phyloP scores from a whole-genome alignment of 1,139 yeast genomes.

The Debaryomyces sp. region DNA sequence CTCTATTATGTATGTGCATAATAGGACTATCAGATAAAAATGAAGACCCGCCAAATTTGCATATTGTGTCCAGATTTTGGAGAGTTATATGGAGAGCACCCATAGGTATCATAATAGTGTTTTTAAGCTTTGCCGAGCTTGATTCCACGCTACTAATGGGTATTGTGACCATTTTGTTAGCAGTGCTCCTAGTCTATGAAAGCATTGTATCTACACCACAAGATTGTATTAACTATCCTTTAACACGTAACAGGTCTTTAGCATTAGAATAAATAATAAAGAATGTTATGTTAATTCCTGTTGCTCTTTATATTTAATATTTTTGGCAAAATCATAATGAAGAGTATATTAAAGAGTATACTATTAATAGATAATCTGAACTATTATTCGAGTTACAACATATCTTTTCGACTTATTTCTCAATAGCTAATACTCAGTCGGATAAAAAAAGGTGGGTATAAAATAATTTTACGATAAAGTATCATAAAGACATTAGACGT shows the following conservation, averaged over 20 bases:
- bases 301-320: too few species aligned
- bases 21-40: slow-evolving; percentile 44
- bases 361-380: too few species aligned
- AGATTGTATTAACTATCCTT: slow-evolving; percentile 10
- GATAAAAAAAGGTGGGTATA: too few species aligned
- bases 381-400: too few species aligned
- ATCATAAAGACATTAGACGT: too few species aligned
- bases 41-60: slow-evolving; percentile 34
- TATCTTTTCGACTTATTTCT: too few species aligned
- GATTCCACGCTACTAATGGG: slow-evolving; percentile 48
- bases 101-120: slow-evolving; percentile 39
- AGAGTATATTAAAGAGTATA: too few species aligned
- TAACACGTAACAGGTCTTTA: background rate
- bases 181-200: slow-evolving; percentile 38
- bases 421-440: too few species aligned
- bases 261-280: background rate
- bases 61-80: slow-evolving; percentile 36
- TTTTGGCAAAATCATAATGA: too few species aligned
- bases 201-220: slow-evolving; percentile 32
- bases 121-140: slow-evolving; percentile 50
- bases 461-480: too few species aligned
- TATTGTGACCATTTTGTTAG: slow-evolving; percentile 35
- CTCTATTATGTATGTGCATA: slow-evolving; percentile 35
- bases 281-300: background rate
- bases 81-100: slow-evolving; percentile 46